Base-by-base conservation (phyloP, 164 flowering plant genomes). In the Brasenia schreberi region DNA sequence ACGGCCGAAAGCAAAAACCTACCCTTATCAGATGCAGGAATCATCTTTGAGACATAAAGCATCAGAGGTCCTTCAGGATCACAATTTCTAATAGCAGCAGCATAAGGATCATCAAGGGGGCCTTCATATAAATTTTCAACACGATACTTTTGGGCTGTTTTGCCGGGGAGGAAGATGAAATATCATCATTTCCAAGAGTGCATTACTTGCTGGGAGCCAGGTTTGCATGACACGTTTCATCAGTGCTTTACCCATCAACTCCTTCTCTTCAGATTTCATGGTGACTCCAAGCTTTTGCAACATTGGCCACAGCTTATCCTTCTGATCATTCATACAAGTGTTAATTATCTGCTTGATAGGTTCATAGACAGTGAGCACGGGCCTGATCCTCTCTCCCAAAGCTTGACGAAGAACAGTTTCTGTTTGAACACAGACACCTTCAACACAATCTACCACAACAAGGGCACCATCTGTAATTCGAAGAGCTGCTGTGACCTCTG, bases 141-240 rank as follows among this genome's bases (percentile, higher is more conserved):
- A 70, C 79, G 76, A 19, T 76, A 76, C 33, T 39, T 76, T 67
- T 76, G 76, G 6, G 79, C 79, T n/a, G n/a, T 52, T 42, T 76
- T 17, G 74, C 10, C 61, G 79, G 79, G n/a, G 79, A 76, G 79
- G 79, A 17, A 76, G 79, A 59, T 76, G 79, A 63, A 68, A 73
- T 62, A 76, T 71, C 79, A 76, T 76, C 79, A 76, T 76, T 64
- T 76, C 79, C 23, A 76, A 39, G 11, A 76, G 72, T 10, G 79
- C 79, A 65, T 1, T 42, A 42, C 71, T 70, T 0, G 79, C 79
- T 4, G 79, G 79, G 6, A 76, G 76, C 79, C 76, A 73, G 18
- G 76, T 76, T 65, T 76, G 79, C 79, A 76, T 76, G 49, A 76
- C 79, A 70, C 79, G 74, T 43, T 76, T 76, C 79, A 77, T 74